Percentiles rank a stretch among this genome's conserved stretches.
Evolutionary conservation across 148 eudicot genomes (phyloP).

Genomic region (Rhododendron kiyosumense): DNA sequence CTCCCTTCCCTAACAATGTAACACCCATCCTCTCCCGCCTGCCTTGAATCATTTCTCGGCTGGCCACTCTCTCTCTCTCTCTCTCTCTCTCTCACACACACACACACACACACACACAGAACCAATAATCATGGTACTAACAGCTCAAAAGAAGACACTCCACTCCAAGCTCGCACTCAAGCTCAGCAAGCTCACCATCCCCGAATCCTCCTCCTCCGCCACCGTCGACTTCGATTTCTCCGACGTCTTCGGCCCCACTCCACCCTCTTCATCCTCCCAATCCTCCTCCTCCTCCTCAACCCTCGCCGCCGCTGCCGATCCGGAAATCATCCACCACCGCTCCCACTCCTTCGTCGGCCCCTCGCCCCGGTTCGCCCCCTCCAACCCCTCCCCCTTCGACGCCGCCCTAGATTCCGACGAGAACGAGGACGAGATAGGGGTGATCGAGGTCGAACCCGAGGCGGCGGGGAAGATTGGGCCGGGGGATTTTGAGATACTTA

Average conservation of each 20-base stretch:
- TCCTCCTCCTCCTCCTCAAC: conserved; percentile 17
- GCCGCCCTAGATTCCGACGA: conserved; percentile 31
- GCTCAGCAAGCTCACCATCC: conserved; percentile 63
- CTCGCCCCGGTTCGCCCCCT: conserved; percentile 50
- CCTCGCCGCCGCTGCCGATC: conserved; percentile 19
- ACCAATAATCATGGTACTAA: conserved; percentile 28
- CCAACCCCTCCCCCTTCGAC: conserved; percentile 34
- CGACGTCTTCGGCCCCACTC: conserved; percentile 50
- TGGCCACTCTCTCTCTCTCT: conserved; percentile 2
- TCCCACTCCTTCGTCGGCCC: conserved; percentile 87
- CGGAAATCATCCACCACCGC: conserved; percentile 58
- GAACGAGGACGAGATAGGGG: conserved; percentile 14
- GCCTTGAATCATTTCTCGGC: conserved; percentile 24
- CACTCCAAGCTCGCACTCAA: conserved; percentile 54
- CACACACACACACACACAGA: background rate
- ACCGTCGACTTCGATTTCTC: conserved; percentile 59
- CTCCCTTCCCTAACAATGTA: conserved; percentile 12
- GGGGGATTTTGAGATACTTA: conserved; percentile 76
- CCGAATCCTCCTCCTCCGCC: conserved; percentile 37
- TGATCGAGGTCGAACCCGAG: conserved; percentile 19
- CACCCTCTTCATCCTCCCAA: conserved; percentile 21
- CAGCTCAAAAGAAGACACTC: conserved; percentile 38
- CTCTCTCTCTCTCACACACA: background rate
- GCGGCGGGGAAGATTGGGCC: conserved; percentile 48
- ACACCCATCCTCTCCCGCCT: conserved; percentile 2